These are phyloP conservation scores for Claviceps arundinis DNA, from an alignment of 2,329 filamentous ascomycete species.

Conservation along the genomic window DNA sequence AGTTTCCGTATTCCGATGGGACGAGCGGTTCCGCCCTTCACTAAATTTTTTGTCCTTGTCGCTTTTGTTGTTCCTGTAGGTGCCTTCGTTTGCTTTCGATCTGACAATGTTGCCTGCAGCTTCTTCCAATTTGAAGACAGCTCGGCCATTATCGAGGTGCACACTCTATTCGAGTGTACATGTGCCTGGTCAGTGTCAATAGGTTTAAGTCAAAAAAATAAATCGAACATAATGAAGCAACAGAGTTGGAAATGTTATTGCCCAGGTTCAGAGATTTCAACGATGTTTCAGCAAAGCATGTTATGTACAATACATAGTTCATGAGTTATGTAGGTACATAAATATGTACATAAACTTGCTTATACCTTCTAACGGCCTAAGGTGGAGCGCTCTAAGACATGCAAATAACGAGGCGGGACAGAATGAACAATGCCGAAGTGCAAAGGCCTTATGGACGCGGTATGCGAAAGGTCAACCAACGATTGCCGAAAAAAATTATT, in stretches of 20 bases:
- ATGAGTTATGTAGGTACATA: no score
- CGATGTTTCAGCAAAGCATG: not conserved
- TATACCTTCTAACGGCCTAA: no score
- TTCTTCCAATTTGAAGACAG: constrained; percentile 68
- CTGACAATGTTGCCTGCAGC: constrained; percentile 50
- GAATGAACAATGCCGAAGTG: no score
- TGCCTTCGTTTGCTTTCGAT: constrained; percentile 24
- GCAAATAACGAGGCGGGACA: not conserved
- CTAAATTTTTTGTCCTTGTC: not conserved
- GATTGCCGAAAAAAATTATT: not conserved
- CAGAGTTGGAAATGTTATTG: not conserved
- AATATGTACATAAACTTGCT: no score
- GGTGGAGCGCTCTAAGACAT: not conserved
- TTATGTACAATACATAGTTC: not conserved
- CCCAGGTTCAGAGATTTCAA: not conserved
- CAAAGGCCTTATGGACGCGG: no score
- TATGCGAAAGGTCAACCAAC: not conserved
- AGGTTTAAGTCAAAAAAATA: not conserved
- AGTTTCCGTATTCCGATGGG: constrained; percentile 19
- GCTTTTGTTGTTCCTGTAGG: constrained; percentile 20
- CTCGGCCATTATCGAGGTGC: constrained; percentile 21
- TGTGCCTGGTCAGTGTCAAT: not conserved
- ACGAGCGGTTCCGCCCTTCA: constrained; percentile 11
- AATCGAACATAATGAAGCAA: not conserved
- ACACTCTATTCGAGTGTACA: not conserved